Evolutionary conservation across 495 filamentous ascomycete genomes (phyloP), one percentile per base, ranked within the genome.

Genomic region (Penicilliopsis zonata): DNA sequence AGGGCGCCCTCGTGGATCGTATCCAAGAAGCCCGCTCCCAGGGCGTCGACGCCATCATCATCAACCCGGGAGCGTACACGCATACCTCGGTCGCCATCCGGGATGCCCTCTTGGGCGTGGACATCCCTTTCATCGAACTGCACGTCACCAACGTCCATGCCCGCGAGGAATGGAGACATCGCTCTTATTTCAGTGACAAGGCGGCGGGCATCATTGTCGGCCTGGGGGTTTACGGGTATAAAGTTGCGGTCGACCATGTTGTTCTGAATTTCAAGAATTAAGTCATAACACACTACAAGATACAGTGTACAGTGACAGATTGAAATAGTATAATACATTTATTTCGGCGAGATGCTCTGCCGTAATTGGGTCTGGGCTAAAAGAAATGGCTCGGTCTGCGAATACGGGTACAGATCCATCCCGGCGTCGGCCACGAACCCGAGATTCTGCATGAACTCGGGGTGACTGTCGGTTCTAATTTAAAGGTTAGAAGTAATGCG

Each of bases 141-240:
- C 79, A 85, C 52, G 67, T 80, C 31, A 73, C 54, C 26, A 82
- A 83, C 51, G 65, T 82, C 5, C 75, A 85, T 51, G 67, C 66
- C 30, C 49, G 79, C 8, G 78, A 81, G 58, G 40, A 61, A 6
- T 83, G 61, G 40, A 58, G 78, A 36, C 62, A 73, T 36, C 71
- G 78, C 27, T 76, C 72, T 34, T 82, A 74, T 42, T 61, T 83
- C 24, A 74, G 69, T 42, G 79, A 85, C 52, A 82, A 79, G 57
- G 79, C 79, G 9, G 62, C 64, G 28, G 77, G 67, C 0, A 67
- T 80, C 22, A 73, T 84, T 41, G 76, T 72, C 37, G 78, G 78
- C 0, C 43, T 84, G 52, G 79, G 79, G 0, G 64, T 66, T 21
- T 74, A 66, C 55, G 78, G 79, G 36, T 84, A 84, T 52, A 72